These are phyloP conservation scores for Alternaria gansuensis DNA, from an alignment of 2,329 filamentous ascomycete species.

Conservation along the genomic window DNA sequence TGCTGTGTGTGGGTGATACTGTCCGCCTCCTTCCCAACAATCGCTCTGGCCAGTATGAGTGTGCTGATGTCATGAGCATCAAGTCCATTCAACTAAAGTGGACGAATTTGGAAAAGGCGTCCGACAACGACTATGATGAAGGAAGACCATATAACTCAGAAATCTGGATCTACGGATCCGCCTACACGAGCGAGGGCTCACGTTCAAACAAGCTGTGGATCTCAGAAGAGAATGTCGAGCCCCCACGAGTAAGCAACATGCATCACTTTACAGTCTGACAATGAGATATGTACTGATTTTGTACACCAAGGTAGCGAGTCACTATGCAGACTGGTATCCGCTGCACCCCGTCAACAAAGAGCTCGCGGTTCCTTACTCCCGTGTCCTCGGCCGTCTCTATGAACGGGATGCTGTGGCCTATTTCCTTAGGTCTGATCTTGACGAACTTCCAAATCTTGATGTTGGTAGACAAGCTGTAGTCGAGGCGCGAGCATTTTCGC, in stretches of 20 bases:
- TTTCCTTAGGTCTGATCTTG: conserved; percentile 51
- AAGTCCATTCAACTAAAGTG: conserved; percentile 63
- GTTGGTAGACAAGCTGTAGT: conserved; percentile 59
- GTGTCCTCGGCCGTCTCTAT: conserved; percentile 64
- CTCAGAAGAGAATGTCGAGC: conserved; percentile 19
- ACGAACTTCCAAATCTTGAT: conserved; percentile 41
- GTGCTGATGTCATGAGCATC: conserved; percentile 64
- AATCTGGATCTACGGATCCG: conserved; percentile 61
- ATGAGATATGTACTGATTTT: too few relatives aligned
- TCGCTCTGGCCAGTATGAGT: conserved; percentile 27
- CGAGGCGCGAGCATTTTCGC: conserved; percentile 59
- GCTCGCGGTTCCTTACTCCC: conserved; percentile 60
- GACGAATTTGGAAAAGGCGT: conserved; percentile 58
- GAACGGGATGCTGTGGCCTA: conserved; percentile 61
- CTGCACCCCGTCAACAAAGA: conserved; percentile 55
- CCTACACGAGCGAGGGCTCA: conserved; percentile 55
- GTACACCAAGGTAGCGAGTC: conserved; percentile 24
- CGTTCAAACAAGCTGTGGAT: conserved; percentile 43
- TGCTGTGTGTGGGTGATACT: conserved; percentile 63
- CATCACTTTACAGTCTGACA: too few relatives aligned
- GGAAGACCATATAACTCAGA: conserved; percentile 58
- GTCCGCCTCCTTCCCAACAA: conserved; percentile 58
- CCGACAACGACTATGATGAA: conserved; percentile 58
- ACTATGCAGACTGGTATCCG: conserved; percentile 63
- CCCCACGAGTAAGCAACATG: conserved; percentile 23